Evolutionary conservation across 108 stramenopile species (phyloP), one percentile per base, ranked within the genome.

Genomic region (Cyclotella baltica): DNA sequence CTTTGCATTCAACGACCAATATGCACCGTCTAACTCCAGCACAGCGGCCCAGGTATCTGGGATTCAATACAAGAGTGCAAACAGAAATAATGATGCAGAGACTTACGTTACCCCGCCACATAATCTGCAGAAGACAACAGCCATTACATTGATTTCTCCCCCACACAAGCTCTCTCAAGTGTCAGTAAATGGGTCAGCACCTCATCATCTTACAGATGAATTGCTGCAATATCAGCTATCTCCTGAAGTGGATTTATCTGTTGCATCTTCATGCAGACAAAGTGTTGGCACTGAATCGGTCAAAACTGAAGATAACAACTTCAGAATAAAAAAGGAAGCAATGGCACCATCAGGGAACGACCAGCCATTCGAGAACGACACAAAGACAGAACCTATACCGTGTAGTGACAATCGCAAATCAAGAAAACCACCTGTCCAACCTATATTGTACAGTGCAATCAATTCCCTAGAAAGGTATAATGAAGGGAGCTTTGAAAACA

Each of bases 371-470:
- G 31, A 28, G 34, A n/a, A 13, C 0, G 15, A 37, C 8, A 34
- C 51, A 29, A 25, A 35, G 51, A 55, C 30, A 55, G 57, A 67
- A 15, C 56, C 15, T 52, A 51, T 68, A 48, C 55, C 55, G 1
- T 56, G 55, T 56, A n/a, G 25, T 25, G 55, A 56, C 25, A 56
- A 56, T 25, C 22, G 11, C 36, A 65, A 57, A 22, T 27, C 65
- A 31, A 34, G 34, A 61, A 67, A 72, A 62, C 43, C 34, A 56
- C 27, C 77, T 62, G 27, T 78, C 2, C 71, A 73, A 31, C 84
- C 81, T 30, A 50, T 77, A n/a, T 34, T 88, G 37, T 93, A 93
- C 51, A 90, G 90, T 67, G 92, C 92, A 36, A 89, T 93, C 70
- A 90, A 87, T 38, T 88, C 87, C 27, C 58, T 93, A 25, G 92